Evolutionary conservation across 116 monocot species (phyloP).

Genomic region (Zostera marina): DNA sequence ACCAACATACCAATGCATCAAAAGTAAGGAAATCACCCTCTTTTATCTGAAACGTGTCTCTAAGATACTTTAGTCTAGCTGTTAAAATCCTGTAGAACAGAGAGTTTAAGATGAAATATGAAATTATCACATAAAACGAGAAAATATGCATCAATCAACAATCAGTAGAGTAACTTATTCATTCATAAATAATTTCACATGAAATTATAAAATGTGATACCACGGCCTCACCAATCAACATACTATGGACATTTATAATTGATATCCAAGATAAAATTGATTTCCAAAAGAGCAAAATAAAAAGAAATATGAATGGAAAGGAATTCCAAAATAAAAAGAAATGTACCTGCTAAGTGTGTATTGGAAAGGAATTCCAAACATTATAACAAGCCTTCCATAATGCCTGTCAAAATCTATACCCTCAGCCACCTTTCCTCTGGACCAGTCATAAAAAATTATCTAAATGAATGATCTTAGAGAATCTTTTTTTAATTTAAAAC

Average conservation of each 20-base stretch:
- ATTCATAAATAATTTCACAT: not conserved
- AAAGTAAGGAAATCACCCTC: slow-evolving; percentile 99
- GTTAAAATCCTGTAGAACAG: slow-evolving; percentile 52
- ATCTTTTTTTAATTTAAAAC: too few relatives aligned
- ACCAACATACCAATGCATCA: slow-evolving; percentile 83
- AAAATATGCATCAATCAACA: not conserved
- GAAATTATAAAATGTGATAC: not conserved
- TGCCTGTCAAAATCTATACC: slow-evolving; percentile 99
- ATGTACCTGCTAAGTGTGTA: slow-evolving; percentile 90
- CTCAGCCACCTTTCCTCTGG: slow-evolving; percentile 87
- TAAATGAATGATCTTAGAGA: too few relatives aligned
- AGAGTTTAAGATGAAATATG: not conserved
- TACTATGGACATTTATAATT: too few relatives aligned
- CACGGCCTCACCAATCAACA: too few relatives aligned
- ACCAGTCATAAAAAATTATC: too few relatives aligned
- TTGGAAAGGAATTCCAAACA: slow-evolving; percentile 98
- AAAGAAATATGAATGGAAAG: not conserved
- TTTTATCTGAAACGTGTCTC: slow-evolving; percentile 98
- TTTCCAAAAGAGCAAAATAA: not conserved
- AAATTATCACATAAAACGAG: not conserved
- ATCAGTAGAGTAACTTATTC: not conserved
- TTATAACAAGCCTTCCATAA: slow-evolving; percentile 98
- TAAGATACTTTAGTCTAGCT: slow-evolving; percentile 84
- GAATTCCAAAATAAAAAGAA: not conserved
- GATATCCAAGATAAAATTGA: not conserved